Evolutionary conservation across 805 yeast genomes (phyloP), one percentile per base, ranked within the genome.

Genomic region (Millerozyma miso): DNA sequence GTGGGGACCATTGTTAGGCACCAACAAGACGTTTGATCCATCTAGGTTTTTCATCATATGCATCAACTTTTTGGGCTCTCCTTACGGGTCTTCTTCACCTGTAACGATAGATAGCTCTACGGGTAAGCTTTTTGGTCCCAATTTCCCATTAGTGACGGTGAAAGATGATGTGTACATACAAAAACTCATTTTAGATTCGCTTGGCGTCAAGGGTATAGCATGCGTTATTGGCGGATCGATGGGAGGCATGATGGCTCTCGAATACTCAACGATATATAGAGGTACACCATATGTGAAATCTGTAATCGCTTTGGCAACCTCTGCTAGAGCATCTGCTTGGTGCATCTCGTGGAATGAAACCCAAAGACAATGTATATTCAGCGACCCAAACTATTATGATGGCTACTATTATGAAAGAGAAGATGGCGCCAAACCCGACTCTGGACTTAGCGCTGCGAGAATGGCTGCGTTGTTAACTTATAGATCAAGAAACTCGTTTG

Each of bases 281-380:
- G 84, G 84, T 3, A 60, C 70, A 1, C 76, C 73, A 2, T 93
- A 79, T 58, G 95, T 93, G 29, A 75, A 76, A 45, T 70, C 77
- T 34, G 71, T 86, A 17, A 82, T 91, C 12, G 91, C 97, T 0
- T 66, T 91, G 41, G 99, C 99, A 1, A 91, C 98, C 0, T 81
- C 95, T 19, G 97, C 98, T 0, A 74, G 95, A 56, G 95, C 90
- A 35, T 85, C 95, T 2, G 99, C 99, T 0, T 93, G 99, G 99
- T 93, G 98, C 52, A 93, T 93, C 33, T 87, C 96, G 3, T 93
- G 99, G 99, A 91, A 95, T 42, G 99, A 93, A 59, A 95, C 99
- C 1, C 99, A 93, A 65, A 77, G 99, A 54, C 99, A 93, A 61
- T 82, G 96, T 49, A 88, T 93, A 20, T 93, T 90, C 64, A 84